A percentile compares a stretch with the other conserved stretches of the same genome.
These are phyloP conservation scores for Podaxis mareebaensis DNA, from an alignment of 768 basidiomycete species.

Conservation along the genomic window DNA sequence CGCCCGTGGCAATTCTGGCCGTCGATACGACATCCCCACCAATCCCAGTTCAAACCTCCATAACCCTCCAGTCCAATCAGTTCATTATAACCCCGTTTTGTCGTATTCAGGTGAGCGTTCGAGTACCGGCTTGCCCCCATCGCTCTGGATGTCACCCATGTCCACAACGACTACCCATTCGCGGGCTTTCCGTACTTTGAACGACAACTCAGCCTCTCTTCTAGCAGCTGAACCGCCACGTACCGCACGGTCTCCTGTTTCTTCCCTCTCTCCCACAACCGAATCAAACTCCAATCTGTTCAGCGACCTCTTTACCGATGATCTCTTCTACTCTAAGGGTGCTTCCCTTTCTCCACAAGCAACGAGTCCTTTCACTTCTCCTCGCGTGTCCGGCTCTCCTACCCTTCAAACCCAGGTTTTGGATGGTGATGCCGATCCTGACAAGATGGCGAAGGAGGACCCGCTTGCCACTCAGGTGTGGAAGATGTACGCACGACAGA, in stretches of 20 bases:
- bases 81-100: conserved; percentile 24
- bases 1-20: background rate
- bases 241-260: conserved; percentile 41
- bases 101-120: conserved; percentile 49
- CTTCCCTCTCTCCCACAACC: conserved; percentile 40
- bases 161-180: conserved; percentile 33
- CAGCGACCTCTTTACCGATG: conserved; percentile 70
- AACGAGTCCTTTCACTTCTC: conserved; percentile 63
- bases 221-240: conserved; percentile 15
- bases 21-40: conserved; percentile 3
- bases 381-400: conserved; percentile 67
- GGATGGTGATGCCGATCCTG: conserved; percentile 55
- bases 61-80: conserved; percentile 13
- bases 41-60: conserved; percentile 2
- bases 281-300: conserved; percentile 66
- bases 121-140: conserved; percentile 62
- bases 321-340: conserved; percentile 51
- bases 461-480: conserved; percentile 95
- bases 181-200: conserved; percentile 36
- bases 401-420: conserved; percentile 51
- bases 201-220: conserved; percentile 34
- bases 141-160: conserved; percentile 83
- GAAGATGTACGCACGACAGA: conserved; percentile 93
- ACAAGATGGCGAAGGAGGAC: conserved; percentile 75
- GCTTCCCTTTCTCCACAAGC: conserved; percentile 40